These are phyloP conservation scores for Rhodotorula mucilaginosa DNA, from an alignment of 1,284 basidiomycete species.

Conservation along the genomic window DNA sequence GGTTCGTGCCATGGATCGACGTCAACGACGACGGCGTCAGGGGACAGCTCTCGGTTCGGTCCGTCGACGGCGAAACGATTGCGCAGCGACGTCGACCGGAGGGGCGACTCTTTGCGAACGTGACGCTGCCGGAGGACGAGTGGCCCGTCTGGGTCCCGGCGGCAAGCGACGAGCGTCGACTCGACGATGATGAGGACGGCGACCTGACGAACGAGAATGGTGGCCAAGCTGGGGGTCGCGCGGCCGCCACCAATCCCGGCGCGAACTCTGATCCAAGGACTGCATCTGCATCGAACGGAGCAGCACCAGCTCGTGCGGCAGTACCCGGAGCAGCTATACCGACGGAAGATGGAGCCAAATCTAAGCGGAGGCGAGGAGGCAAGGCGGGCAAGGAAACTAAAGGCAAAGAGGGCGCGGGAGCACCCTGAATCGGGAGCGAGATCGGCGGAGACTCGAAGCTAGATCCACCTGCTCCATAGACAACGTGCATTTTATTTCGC, in stretches of 20 bases:
- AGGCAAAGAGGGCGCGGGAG: neutral
- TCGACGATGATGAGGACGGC: neutral
- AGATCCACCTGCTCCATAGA: neutral
- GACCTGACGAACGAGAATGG: neutral
- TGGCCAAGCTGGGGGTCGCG: neutral
- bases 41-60: neutral
- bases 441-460: too few relatives aligned
- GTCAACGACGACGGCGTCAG: constrained; percentile 29
- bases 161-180: constrained; percentile 1
- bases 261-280: neutral
- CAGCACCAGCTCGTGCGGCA: neutral
- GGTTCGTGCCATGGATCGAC: constrained; percentile 22
- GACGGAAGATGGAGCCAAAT: neutral
- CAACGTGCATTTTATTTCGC: neutral
- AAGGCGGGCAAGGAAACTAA: neutral
- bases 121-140: neutral
- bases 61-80: neutral
- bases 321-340: neutral
- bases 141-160: constrained; percentile 6
- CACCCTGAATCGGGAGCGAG: too few relatives aligned
- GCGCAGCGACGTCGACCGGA: neutral
- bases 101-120: constrained; percentile 7
- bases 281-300: too few relatives aligned
- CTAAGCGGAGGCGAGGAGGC: constrained; percentile 1
- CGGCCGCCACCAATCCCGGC: neutral